phyloP scores from a whole-genome alignment of 139 green algal species.

The Edaphochlamys debaryana region DNA sequence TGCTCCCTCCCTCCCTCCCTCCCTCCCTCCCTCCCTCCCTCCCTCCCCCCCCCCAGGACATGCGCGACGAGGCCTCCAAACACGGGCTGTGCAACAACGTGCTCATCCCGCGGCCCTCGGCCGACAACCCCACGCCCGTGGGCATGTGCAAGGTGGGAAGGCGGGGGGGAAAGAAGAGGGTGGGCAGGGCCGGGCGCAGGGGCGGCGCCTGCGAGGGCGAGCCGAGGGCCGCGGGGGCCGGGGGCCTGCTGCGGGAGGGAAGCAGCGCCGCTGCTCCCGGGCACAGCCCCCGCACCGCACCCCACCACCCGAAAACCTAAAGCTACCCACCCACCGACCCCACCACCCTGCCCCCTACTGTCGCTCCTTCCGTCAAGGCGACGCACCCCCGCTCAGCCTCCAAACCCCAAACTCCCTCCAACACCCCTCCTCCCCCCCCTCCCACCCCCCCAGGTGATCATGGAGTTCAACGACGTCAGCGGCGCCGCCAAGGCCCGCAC shows the following conservation, averaged over 20 bases:
- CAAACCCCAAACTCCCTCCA: background rate
- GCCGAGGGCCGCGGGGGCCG: no score
- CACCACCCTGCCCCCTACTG: no score
- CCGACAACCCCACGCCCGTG: constrained; percentile 50
- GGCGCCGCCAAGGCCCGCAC: constrained; percentile 72
- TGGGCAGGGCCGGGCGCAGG: no score
- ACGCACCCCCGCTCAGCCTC: no score
- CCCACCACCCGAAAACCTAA: no score
- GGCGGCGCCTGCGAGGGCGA: no score
- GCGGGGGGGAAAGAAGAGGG: no score
- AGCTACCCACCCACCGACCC: no score
- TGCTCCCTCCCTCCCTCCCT: background rate
- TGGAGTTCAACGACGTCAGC: constrained; percentile 80
- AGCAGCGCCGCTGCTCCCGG: no score
- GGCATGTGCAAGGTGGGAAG: constrained; percentile 74
- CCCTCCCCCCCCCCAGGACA: constrained; percentile 47
- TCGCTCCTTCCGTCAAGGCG: no score
- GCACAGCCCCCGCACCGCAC: no score
- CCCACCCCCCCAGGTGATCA: constrained; percentile 66
- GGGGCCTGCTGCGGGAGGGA: no score
- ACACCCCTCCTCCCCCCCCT: background rate
- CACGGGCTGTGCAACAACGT: constrained; percentile 65
- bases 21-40: background rate
- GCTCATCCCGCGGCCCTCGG: constrained; percentile 77
- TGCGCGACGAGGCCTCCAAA: constrained; percentile 66